Base-by-base conservation (phyloP, 2,329 filamentous ascomycete genomes). In the Coniochaeta hoffmannii region DNA sequence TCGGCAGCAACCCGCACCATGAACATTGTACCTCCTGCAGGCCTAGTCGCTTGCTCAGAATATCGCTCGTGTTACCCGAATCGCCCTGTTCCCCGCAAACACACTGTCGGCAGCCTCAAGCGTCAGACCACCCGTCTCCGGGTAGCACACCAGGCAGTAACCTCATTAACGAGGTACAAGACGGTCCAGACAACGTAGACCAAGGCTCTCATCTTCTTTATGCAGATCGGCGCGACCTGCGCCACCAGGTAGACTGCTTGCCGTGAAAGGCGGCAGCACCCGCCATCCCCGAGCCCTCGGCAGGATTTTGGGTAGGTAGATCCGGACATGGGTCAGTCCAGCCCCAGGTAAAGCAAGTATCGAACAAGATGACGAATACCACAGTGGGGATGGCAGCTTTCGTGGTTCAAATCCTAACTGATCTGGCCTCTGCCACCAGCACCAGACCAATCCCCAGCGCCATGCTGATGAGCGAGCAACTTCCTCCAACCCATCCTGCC, bases 231-330 rank as follows among this genome's bases (percentile, higher is more conserved):
- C 0, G 71, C 72, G 38, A 72, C 69, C 51, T 71, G 63, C 24
- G 73, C 71, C 28, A 73, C 69, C 2, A 71, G 58, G 59, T 68
- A 71, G 19, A n/a, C n/a, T n/a, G n/a, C n/a, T 68, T 71, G 41
- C 60, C 59, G 14, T 59, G 24, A 38, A 60, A 97, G 68, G 96
- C 96, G 32, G 90, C 85, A 17, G 92, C 91, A 2, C 91, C 96
- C 58, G 90, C 96, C 68, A 97, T 72, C 79, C 90, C 95, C 50
- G 91, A 90, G 57, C 92, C 91, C 76, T 96, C 3, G 91, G 92
- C 36, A 96, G 76, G 60, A 97, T 97, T 77, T 97, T 92, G 17
- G 91, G 91, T 15, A 92, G 92, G 68, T 96, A 96, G 17, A 96
- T 76, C 91, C 91, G 96, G 19, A 59, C 57, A 26, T 55, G 56